These are phyloP conservation scores for Colletotrichum sp. DNA, from an alignment of 2,329 filamentous ascomycete genomes.

Conservation along the genomic window DNA sequence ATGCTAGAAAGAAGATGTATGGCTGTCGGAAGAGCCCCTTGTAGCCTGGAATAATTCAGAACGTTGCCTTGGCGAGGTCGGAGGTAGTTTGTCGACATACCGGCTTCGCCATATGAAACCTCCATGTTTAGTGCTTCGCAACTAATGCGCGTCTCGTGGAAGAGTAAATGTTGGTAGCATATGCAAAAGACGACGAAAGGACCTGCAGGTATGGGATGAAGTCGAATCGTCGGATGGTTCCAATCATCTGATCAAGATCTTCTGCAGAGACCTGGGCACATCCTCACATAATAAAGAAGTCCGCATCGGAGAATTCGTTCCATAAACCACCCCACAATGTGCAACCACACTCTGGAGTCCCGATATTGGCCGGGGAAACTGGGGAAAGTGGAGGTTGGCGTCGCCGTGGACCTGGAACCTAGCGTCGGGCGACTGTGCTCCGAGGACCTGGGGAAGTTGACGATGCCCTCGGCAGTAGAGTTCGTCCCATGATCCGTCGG, in stretches of 20 bases:
- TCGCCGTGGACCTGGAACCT: background rate
- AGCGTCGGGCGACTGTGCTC: background rate
- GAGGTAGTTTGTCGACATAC: background rate
- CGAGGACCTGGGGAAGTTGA: background rate
- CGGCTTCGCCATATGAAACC: background rate
- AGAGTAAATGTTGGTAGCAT: background rate
- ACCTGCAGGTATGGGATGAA: background rate
- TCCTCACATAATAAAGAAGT: background rate
- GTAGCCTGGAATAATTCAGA: background rate
- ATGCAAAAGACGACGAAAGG: background rate
- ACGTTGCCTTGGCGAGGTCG: fast-evolving
- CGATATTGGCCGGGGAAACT: background rate
- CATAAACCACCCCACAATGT: background rate
- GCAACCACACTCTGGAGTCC: background rate
- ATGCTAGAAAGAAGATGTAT: conserved; percentile 1
- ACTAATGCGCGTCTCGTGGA: background rate
- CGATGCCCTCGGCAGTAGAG: background rate
- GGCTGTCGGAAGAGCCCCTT: background rate
- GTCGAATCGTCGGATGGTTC: background rate
- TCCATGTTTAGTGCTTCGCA: background rate
- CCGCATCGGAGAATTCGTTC: background rate
- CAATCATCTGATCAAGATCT: background rate
- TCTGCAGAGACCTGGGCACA: background rate
- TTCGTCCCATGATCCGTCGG: background rate
- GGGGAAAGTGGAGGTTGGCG: background rate